These are phyloP conservation scores for Echites panduratus DNA, from an alignment of 257 asterid genomes.

Conservation along the genomic window DNA sequence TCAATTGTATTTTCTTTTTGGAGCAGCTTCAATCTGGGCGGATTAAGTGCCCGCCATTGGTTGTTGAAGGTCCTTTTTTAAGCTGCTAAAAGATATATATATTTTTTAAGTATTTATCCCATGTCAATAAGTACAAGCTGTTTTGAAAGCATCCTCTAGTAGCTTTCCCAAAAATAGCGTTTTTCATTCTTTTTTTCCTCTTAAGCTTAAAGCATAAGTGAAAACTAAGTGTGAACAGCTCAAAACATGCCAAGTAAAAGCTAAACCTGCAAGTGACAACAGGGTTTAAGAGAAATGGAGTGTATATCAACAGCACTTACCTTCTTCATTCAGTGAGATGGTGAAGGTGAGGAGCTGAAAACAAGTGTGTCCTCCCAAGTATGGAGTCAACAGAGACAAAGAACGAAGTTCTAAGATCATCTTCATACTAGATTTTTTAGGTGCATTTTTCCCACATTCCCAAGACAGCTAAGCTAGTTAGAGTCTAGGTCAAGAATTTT, in stretches of 20 bases:
- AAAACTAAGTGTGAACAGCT: too few relatives aligned
- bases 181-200: too few relatives aligned
- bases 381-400: too few relatives aligned
- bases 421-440: background rate
- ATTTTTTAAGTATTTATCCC: too few relatives aligned
- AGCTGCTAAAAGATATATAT: too few relatives aligned
- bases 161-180: too few relatives aligned
- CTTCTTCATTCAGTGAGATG: background rate
- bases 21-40: background rate
- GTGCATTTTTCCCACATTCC: background rate
- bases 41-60: background rate
- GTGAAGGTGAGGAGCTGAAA: background rate
- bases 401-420: background rate
- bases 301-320: background rate
- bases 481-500: background rate
- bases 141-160: too few relatives aligned
- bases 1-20: background rate
- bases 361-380: background rate
- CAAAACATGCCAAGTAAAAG: too few relatives aligned
- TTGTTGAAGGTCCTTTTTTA: too few relatives aligned
- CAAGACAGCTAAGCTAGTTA: background rate
- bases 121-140: too few relatives aligned
- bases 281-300: background rate
- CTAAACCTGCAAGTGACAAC: too few relatives aligned
- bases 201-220: too few relatives aligned